Conservation (phyloP, 768 basidiomycete genomes). For the Termitomyces sp. region DNA sequence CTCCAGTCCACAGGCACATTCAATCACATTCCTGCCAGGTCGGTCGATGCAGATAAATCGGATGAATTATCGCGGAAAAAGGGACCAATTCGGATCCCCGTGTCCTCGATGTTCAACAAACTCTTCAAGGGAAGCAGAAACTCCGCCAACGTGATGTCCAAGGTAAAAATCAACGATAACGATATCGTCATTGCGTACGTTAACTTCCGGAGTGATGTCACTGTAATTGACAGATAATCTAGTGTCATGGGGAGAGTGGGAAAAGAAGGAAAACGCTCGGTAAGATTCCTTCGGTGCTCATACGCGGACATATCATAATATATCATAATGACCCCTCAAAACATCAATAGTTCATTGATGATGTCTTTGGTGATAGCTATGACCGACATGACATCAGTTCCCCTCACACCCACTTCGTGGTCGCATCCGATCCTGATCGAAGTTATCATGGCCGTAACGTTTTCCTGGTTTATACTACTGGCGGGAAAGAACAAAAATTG, state of each 20-base stretch:
- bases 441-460: conserved; percentile 3
- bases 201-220: neutral
- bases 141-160: neutral
- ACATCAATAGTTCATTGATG: conserved; percentile 4
- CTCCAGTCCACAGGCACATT: too few relatives aligned
- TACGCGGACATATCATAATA: neutral
- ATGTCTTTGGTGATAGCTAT: neutral
- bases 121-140: conserved; percentile 2
- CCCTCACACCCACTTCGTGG: conserved; percentile 2
- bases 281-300: neutral
- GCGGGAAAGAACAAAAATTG: conserved; percentile 7
- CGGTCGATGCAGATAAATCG: neutral
- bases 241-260: conserved; percentile 8
- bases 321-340: neutral
- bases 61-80: neutral
- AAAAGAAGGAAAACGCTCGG: conserved; percentile 6
- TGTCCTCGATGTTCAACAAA: neutral
- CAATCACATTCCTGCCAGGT: neutral
- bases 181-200: conserved; percentile 11
- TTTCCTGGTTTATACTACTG: conserved; percentile 6
- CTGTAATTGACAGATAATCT: neutral
- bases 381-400: neutral
- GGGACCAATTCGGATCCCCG: neutral
- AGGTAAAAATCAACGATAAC: neutral
- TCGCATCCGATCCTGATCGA: conserved; percentile 2